Evolutionary conservation across 1,284 basidiomycete genomes (phyloP), one percentile per base, ranked within the genome.

Genomic region (Naganishia sp.): DNA sequence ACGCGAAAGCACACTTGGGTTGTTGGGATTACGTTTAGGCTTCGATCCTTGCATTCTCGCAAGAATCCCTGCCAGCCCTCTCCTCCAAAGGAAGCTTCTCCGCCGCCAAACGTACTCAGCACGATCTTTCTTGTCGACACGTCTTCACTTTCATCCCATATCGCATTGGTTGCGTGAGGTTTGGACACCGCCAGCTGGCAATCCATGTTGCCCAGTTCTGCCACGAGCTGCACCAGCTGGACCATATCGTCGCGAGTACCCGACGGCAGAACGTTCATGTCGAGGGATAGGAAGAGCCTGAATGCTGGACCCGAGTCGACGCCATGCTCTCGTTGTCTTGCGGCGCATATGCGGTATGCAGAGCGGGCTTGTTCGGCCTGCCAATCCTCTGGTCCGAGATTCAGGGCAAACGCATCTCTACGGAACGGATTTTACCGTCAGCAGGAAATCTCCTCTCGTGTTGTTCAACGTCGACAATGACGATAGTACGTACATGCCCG

Each of bases 371-470:
- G 80, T 28, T 60, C 35, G 32, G 72, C 49, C 67, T 81, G 79
- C 80, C 80, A 81, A 2, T 72, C 67, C 55, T 80, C 80, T 0
- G 72, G 72, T 23, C 80, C 80, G 9, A 81, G 70, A 67, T 80
- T 81, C 45, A 81, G 73, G 2, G 73, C 76, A 10, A 81, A 72
- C 1, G 71, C 79, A 65, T 81, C 80, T n/a, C 77, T 79, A 62
- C 6, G 21, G 6, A 7, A 41, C 67, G 32, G 66, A 62, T 35
- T 45, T 23, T 31, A 18, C 17, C 17, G n/a, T 50, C 21, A n/a
- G 32, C 28, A 28, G 28, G 28, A 9, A 42, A 21, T 28, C 9
- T 11, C 13, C n/a, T 18, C 23, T 18, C 17, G 35, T 39, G 10
- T 4, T 9, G 7, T 28, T 5, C 28, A 39, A 13, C 2, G 18